A percentile compares a stretch with the other conserved stretches of the same genome.
Evolutionary conservation across 352 stramenopile genomes (phyloP).

Genomic region (Globisporangium uncinulatum): DNA sequence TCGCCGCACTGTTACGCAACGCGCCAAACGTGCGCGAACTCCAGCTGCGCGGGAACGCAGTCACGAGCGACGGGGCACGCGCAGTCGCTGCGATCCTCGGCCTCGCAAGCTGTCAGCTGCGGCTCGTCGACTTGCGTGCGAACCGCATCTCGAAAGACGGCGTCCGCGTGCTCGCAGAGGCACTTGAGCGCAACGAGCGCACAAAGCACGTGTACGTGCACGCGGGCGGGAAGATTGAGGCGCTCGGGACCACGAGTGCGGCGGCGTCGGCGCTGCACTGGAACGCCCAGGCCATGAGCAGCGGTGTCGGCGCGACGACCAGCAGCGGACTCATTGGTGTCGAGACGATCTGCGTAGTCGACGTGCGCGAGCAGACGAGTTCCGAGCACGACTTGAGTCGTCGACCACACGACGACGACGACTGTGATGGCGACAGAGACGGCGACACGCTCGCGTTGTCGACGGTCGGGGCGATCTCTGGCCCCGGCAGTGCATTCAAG

Average conservation of each 20-base stretch:
- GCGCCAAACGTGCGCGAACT: conserved; percentile 90
- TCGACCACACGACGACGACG: conserved; percentile 4
- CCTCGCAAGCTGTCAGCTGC: conserved; percentile 63
- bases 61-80: conserved; percentile 89
- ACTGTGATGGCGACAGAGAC: not conserved
- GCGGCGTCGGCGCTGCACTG: conserved; percentile 24
- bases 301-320: conserved; percentile 10
- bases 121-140: conserved; percentile 87
- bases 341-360: conserved; percentile 93
- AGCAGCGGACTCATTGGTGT: conserved; percentile 72
- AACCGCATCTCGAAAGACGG: conserved; percentile 92
- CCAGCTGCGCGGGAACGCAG: conserved; percentile 88
- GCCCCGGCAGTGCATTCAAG: conserved; percentile 40
- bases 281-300: conserved; percentile 47
- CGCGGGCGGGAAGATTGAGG: conserved; percentile 93
- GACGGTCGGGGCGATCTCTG: conserved; percentile 15
- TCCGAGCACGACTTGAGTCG: not conserved
- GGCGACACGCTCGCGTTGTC: not conserved
- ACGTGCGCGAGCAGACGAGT: conserved; percentile 86
- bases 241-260: conserved; percentile 68
- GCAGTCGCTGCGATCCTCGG: conserved; percentile 91
- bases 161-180: conserved; percentile 91
- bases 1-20: conserved; percentile 90
- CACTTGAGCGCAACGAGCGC: conserved; percentile 89
- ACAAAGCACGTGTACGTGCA: conserved; percentile 97